Conservation (phyloP, 2,329 filamentous ascomycete species). For the Colletotrichum eremochloae region DNA sequence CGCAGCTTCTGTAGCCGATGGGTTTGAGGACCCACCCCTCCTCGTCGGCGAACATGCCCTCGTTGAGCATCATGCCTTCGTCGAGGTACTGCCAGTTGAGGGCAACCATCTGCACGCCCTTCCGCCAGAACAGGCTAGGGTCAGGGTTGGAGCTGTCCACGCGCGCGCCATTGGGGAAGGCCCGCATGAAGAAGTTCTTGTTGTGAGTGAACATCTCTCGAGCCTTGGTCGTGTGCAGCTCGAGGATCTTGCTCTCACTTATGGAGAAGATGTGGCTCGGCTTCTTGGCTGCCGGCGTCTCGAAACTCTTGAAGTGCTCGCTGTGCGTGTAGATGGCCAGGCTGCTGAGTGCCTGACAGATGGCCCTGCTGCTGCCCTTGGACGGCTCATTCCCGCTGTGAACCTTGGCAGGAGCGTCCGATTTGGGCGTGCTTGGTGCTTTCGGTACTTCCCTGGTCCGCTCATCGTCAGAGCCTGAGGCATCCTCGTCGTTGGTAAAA, state of each 20-base stretch:
- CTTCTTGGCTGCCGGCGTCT: conserved; percentile 71
- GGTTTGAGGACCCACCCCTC: conserved; percentile 91
- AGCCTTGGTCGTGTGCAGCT: conserved; percentile 71
- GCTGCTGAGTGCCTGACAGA: conserved; percentile 78
- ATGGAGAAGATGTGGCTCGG: conserved; percentile 87
- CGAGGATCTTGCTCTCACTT: conserved; percentile 80
- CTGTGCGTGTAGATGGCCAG: conserved; percentile 90
- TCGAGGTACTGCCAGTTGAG: conserved; percentile 98
- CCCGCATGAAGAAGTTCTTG: conserved; percentile 87
- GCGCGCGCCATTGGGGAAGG: conserved; percentile 85
- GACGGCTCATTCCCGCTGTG: conserved; percentile 51
- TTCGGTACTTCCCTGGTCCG: conserved; percentile 31
- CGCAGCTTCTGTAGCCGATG: conserved; percentile 72
- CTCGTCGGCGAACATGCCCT: conserved; percentile 94
- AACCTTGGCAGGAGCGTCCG: conserved; percentile 5
- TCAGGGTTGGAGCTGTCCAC: conserved; percentile 95
- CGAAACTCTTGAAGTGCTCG: conserved; percentile 82
- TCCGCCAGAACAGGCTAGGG: conserved; percentile 90
- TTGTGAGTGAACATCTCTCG: conserved; percentile 90
- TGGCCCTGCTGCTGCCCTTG: conserved; percentile 68
- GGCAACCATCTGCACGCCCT: conserved; percentile 96
- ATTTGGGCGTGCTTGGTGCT: conserved; percentile 6
- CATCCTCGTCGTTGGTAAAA: conserved; percentile 53
- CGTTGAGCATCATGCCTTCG: conserved; percentile 94
- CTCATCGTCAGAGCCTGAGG: conserved; percentile 61